These are phyloP conservation scores for Trametes coccinea DNA, from an alignment of 768 basidiomycete species.

Conservation along the genomic window DNA sequence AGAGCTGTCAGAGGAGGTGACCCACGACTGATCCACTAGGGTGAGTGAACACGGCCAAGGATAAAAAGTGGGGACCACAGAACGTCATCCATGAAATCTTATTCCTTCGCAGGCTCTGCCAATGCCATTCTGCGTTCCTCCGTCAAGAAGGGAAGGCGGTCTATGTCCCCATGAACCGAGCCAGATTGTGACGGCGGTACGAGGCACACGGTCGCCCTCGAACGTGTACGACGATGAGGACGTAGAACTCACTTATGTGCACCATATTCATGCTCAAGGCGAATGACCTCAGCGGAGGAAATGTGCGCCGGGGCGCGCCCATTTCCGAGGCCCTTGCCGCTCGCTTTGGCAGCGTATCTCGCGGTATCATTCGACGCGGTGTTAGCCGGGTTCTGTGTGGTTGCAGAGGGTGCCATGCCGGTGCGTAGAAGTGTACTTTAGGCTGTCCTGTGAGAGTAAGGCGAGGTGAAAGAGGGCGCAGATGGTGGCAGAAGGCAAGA, in stretches of 20 bases:
- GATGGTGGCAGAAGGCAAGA: conserved; percentile 18
- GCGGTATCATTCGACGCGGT: conserved; percentile 1
- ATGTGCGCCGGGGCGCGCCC: conserved; percentile 32
- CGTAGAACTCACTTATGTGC: conserved; percentile 78
- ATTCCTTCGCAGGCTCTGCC: background rate
- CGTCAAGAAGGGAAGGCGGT: too few species aligned
- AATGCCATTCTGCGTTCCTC: conserved; percentile 3
- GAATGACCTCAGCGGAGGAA: conserved; percentile 71
- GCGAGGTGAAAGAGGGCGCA: background rate
- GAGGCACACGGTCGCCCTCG: background rate
- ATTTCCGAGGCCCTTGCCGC: conserved; percentile 16
- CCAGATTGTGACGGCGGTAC: background rate
- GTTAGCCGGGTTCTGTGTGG: background rate
- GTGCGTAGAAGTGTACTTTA: background rate
- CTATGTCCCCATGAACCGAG: background rate
- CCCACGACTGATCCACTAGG: background rate
- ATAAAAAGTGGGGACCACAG: conserved; percentile 1
- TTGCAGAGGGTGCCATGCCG: conserved; percentile 20
- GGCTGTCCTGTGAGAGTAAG: background rate
- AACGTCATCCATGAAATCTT: conserved; percentile 4
- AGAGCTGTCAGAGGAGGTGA: conserved; percentile 7
- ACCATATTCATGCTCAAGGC: conserved; percentile 77
- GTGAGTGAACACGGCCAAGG: conserved; percentile 4
- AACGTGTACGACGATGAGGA: background rate
- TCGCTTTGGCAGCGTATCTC: conserved; percentile 3